Conservation (phyloP, 164 flowering plant genomes). For the Berberis thunbergii region DNA sequence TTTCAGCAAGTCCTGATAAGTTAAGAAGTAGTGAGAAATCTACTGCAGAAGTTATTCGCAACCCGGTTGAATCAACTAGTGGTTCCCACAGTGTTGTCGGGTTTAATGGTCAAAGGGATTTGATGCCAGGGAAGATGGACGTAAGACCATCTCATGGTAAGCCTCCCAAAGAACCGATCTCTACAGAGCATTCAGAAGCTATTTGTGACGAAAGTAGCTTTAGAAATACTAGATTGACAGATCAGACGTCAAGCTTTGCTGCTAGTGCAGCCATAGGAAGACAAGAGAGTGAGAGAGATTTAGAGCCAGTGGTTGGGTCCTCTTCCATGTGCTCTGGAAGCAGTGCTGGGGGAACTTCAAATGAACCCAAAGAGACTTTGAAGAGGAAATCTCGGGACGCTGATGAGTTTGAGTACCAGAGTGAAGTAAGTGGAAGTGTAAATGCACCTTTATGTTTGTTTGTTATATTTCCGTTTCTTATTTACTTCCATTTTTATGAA, state of each 20-base stretch:
- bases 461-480: neutral
- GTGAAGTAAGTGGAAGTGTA: conserved; percentile 49
- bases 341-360: conserved; percentile 49
- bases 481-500: neutral
- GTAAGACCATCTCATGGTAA: conserved; percentile 14
- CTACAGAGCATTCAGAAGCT: conserved; percentile 22
- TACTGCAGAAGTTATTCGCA: conserved; percentile 16
- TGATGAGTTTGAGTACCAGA: conserved; percentile 60
- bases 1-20: conserved; percentile 20
- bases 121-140: conserved; percentile 13
- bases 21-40: conserved; percentile 26
- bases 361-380: conserved; percentile 22
- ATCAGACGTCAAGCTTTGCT: conserved; percentile 19
- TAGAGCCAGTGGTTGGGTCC: conserved; percentile 47
- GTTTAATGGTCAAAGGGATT: conserved; percentile 15
- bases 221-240: conserved; percentile 15
- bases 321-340: conserved; percentile 84
- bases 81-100: conserved; percentile 18
- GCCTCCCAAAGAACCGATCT: conserved; percentile 21
- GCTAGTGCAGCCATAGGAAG: conserved; percentile 24
- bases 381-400: conserved; percentile 54
- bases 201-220: conserved; percentile 18
- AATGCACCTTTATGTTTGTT: neutral
- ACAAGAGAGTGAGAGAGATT: conserved; percentile 28
- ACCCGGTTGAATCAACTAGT: conserved; percentile 20